phyloP scores from a whole-genome alignment of 345 rosid species.

The Alliaria petiolata region DNA sequence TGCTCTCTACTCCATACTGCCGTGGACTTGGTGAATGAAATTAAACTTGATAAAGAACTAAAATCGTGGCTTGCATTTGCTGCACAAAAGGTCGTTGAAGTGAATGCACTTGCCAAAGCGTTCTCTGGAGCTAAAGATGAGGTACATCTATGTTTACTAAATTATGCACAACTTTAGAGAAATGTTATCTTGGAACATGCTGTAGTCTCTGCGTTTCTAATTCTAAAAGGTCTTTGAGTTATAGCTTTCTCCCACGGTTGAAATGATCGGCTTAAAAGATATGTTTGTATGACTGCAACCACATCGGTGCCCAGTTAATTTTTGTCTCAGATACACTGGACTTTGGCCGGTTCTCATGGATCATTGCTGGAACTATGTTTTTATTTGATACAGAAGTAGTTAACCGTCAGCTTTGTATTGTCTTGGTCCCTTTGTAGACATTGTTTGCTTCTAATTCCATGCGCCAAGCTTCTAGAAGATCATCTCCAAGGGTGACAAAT shows the following conservation, averaged over 20 bases:
- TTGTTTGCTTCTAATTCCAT: constrained; percentile 59
- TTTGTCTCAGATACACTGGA: background rate
- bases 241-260: no score
- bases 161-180: constrained; percentile 2
- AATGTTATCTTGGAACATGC: background rate
- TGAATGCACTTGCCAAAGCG: constrained; percentile 87
- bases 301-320: background rate
- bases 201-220: constrained; percentile 17
- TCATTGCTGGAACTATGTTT: constrained; percentile 4
- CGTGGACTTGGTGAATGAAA: constrained; percentile 85
- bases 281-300: background rate
- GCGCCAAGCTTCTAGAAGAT: constrained; percentile 79
- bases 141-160: constrained; percentile 37
- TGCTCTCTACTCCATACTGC: constrained; percentile 95
- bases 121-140: constrained; percentile 72
- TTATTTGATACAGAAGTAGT: constrained; percentile 11
- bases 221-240: background rate
- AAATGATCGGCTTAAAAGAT: background rate
- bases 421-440: constrained; percentile 32
- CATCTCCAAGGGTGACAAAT: constrained; percentile 86
- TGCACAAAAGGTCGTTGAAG: constrained; percentile 93
- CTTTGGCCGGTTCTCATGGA: constrained; percentile 11
- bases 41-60: constrained; percentile 72
- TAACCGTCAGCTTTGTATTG: background rate
- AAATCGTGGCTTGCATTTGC: constrained; percentile 98